These are phyloP conservation scores for Ceratobasidium papillatum DNA, from an alignment of 1,284 basidiomycete genomes.

Conservation along the genomic window DNA sequence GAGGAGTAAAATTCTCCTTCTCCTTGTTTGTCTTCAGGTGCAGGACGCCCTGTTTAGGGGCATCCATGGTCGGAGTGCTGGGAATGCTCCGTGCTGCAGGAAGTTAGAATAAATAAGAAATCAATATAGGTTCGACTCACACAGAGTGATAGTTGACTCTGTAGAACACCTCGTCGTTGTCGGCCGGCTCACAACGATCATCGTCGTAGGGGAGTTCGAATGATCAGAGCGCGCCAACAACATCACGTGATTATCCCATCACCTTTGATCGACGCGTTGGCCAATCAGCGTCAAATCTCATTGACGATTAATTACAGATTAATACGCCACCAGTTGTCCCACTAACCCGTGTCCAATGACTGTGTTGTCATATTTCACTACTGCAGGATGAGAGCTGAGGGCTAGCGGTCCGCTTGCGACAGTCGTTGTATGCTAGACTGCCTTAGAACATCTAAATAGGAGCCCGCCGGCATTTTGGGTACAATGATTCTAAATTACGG, in stretches of 20 bases:
- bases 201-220: constrained; percentile 27
- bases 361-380: no score
- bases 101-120: background rate
- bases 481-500: no score
- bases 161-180: constrained; percentile 23
- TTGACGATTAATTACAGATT: background rate
- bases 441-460: no score
- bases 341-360: no score
- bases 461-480: no score
- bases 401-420: no score
- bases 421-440: no score
- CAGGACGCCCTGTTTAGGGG: constrained; percentile 40
- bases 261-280: constrained; percentile 15
- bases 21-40: constrained; percentile 30
- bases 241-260: constrained; percentile 32
- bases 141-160: background rate
- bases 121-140: background rate
- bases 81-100: constrained; percentile 13
- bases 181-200: constrained; percentile 25
- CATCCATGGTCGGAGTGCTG: constrained; percentile 29
- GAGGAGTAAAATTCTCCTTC: constrained; percentile 30
- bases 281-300: background rate
- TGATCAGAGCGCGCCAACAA: constrained; percentile 25
- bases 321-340: no score
- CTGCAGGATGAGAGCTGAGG: no score